Evolutionary conservation across 1,284 basidiomycete genomes (phyloP).

Genomic region (Thelephora terrestris): DNA sequence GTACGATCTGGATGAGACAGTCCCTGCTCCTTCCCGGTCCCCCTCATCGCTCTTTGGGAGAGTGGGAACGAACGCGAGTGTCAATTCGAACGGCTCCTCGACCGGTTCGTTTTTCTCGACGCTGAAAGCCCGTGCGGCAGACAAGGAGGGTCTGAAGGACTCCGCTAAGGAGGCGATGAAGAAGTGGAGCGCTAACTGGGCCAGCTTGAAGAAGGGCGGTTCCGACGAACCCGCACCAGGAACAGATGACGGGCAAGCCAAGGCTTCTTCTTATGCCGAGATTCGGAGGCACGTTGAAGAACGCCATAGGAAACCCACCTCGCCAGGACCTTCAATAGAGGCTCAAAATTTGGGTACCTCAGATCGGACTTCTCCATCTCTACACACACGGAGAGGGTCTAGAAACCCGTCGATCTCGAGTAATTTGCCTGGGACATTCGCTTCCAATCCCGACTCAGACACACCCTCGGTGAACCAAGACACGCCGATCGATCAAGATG

Average conservation of each 20-base stretch:
- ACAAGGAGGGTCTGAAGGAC: constrained; percentile 75
- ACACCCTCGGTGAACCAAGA: constrained; percentile 10
- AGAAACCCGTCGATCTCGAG: background rate
- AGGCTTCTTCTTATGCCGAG: constrained; percentile 56
- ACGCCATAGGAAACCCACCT: constrained; percentile 26
- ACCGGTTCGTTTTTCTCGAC: constrained; percentile 49
- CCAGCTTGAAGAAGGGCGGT: constrained; percentile 41
- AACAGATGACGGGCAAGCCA: constrained; percentile 28
- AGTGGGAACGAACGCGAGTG: constrained; percentile 8
- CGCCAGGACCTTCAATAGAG: background rate
- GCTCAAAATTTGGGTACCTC: too few relatives aligned
- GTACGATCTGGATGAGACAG: constrained; percentile 8
- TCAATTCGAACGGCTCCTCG: constrained; percentile 14
- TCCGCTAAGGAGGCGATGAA: constrained; percentile 78
- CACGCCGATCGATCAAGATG: constrained; percentile 6
- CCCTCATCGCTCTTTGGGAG: constrained; percentile 11
- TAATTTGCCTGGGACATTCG: background rate
- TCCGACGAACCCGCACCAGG: constrained; percentile 22
- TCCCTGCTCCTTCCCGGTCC: constrained; percentile 15
- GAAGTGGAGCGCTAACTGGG: constrained; percentile 83
- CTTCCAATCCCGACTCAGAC: constrained; percentile 8
- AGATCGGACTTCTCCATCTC: background rate
- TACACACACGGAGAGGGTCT: background rate
- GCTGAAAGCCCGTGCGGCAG: constrained; percentile 63
- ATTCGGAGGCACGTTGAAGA: constrained; percentile 52